These are phyloP conservation scores for Neophaeococcomyces mojaviensis DNA, from an alignment of 2,329 filamentous ascomycete genomes.

Conservation along the genomic window DNA sequence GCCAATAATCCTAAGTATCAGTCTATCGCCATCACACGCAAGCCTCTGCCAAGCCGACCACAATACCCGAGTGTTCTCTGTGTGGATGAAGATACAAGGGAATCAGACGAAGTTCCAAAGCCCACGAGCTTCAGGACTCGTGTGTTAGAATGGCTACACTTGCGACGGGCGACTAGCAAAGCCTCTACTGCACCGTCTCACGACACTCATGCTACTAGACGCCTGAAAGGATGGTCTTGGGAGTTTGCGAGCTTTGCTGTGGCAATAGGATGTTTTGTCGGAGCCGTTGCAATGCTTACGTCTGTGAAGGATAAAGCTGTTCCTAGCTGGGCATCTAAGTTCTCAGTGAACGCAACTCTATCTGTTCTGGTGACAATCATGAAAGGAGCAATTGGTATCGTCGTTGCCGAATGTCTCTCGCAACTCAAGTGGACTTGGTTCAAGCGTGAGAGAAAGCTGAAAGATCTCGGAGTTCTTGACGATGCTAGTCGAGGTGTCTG, in stretches of 20 bases:
- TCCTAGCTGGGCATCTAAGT: slow-evolving; percentile 27
- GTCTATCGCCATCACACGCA: too few relatives aligned
- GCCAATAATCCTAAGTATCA: too few relatives aligned
- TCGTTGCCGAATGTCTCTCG: slow-evolving; percentile 26
- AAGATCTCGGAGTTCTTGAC: slow-evolving; percentile 29
- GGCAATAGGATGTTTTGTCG: not conserved
- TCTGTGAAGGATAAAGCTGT: not conserved
- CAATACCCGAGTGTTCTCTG: too few relatives aligned
- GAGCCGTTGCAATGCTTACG: not conserved
- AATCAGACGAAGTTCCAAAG: too few relatives aligned
- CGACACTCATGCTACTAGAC: too few relatives aligned
- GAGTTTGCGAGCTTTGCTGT: not conserved
- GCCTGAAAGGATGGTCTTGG: slow-evolving; percentile 1
- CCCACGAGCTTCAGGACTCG: too few relatives aligned
- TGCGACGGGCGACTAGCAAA: too few relatives aligned
- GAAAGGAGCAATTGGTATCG: slow-evolving; percentile 27
- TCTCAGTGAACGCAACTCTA: slow-evolving; percentile 29
- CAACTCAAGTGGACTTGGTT: slow-evolving; percentile 34
- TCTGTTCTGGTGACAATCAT: slow-evolving; percentile 26
- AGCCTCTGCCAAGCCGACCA: too few relatives aligned
- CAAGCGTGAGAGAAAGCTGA: slow-evolving; percentile 21
- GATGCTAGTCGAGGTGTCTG: slow-evolving; percentile 28
- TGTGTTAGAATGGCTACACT: too few relatives aligned
- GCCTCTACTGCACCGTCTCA: too few relatives aligned
- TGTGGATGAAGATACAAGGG: too few relatives aligned